Conservation (phyloP, 768 basidiomycete genomes). For the Lyophyllum semitale region DNA sequence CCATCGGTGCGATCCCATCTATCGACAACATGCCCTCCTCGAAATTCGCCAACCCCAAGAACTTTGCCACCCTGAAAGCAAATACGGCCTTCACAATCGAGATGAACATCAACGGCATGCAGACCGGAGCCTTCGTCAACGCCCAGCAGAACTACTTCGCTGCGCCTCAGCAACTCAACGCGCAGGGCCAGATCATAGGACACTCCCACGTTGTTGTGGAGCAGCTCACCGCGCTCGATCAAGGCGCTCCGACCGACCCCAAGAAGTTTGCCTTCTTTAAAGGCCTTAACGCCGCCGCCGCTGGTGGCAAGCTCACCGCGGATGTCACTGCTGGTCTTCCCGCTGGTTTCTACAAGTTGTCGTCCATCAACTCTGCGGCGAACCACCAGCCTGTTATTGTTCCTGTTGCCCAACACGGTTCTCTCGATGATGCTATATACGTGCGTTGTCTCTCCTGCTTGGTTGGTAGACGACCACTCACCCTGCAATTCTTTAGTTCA, state of each 20-base stretch:
- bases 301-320: slow-evolving; percentile 52
- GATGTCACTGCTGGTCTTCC: slow-evolving; percentile 51
- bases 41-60: slow-evolving; percentile 37
- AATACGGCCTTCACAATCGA: slow-evolving; percentile 44
- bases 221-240: slow-evolving; percentile 21
- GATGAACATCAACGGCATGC: slow-evolving; percentile 35
- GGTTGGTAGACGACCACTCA: not conserved
- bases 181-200: slow-evolving; percentile 42
- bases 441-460: slow-evolving; percentile 26
- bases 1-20: slow-evolving; percentile 48
- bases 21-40: slow-evolving; percentile 39
- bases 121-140: slow-evolving; percentile 47
- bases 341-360: slow-evolving; percentile 56
- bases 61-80: slow-evolving; percentile 39
- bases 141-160: slow-evolving; percentile 42
- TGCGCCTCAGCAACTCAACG: slow-evolving; percentile 47
- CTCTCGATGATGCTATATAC: slow-evolving; percentile 49
- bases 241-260: slow-evolving; percentile 48
- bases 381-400: slow-evolving; percentile 54
- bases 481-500: slow-evolving; percentile 25
- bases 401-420: slow-evolving; percentile 51
- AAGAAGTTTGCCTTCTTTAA: slow-evolving; percentile 66
- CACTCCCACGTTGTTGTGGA: slow-evolving; percentile 52
- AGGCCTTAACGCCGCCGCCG: slow-evolving; percentile 51
- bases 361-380: slow-evolving; percentile 50